These are phyloP conservation scores for Diaporthe humulicola DNA, from an alignment of 2,329 filamentous ascomycete genomes.

Conservation along the genomic window DNA sequence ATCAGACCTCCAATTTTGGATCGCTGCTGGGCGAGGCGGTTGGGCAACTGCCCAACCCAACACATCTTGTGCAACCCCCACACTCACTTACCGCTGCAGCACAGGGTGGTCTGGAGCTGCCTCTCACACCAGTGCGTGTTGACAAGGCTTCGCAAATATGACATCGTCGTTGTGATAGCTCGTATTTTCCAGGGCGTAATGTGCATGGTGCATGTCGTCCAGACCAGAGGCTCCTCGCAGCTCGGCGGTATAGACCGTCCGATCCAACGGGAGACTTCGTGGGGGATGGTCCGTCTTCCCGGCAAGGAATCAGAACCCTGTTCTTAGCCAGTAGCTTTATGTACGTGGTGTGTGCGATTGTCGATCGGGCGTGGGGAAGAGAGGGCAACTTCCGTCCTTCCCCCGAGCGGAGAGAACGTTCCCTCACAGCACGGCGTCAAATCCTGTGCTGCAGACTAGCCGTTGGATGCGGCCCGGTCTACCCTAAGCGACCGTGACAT, in stretches of 20 bases:
- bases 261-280: not conserved
- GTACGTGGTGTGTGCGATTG: too few species aligned
- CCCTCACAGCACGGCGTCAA: not conserved
- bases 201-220: not conserved
- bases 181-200: not conserved
- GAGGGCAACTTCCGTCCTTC: not conserved
- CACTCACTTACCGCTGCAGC: not conserved
- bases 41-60: not conserved
- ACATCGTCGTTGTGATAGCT: not conserved
- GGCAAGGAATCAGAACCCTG: not conserved
- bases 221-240: not conserved
- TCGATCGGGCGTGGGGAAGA: not conserved
- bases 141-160: not conserved
- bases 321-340: not conserved
- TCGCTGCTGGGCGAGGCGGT: not conserved
- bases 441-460: not conserved
- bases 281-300: not conserved
- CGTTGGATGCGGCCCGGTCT: constrained; percentile 21
- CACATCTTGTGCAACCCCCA: not conserved
- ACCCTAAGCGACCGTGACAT: not conserved
- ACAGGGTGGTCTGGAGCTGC: not conserved
- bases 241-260: not conserved
- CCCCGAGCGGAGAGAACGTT: not conserved
- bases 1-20: not conserved
- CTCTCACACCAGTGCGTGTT: not conserved